Conservation (phyloP, 2,329 filamentous ascomycete genomes). For the Phyllachora maydis region DNA sequence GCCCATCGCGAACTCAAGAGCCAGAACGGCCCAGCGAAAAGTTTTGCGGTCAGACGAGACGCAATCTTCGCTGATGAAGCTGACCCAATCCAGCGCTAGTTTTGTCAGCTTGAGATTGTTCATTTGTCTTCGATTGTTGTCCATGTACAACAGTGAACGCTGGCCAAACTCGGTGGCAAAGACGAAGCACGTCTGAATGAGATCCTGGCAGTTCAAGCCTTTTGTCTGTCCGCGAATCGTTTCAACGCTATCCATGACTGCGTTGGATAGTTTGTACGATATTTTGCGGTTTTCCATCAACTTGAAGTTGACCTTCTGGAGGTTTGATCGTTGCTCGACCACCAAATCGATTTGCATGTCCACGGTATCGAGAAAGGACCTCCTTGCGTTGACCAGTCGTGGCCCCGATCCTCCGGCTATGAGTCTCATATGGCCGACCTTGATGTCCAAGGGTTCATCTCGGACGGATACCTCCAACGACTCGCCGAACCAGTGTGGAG, state of each 20-base stretch:
- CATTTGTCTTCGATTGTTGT: constrained; percentile 86
- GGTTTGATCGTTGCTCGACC: constrained; percentile 80
- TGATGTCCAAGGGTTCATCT: constrained; percentile 66
- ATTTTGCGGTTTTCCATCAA: constrained; percentile 90
- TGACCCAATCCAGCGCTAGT: constrained; percentile 88
- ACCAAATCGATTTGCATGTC: constrained; percentile 74
- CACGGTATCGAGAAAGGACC: constrained; percentile 55
- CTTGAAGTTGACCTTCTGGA: constrained; percentile 78
- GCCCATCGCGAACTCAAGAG: constrained; percentile 89
- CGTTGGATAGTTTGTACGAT: constrained; percentile 88
- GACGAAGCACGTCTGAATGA: constrained; percentile 94
- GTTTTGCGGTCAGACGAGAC: constrained; percentile 85
- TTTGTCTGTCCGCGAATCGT: constrained; percentile 73
- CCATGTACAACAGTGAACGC: constrained; percentile 84
- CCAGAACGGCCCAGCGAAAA: constrained; percentile 91
- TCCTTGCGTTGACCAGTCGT: constrained; percentile 58
- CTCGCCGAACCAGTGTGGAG: constrained; percentile 64
- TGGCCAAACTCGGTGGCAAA: constrained; percentile 99
- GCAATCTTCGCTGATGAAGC: constrained; percentile 95
- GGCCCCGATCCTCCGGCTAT: constrained; percentile 74
- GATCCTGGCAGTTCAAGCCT: constrained; percentile 74
- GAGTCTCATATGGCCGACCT: constrained; percentile 67
- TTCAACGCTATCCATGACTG: constrained; percentile 97
- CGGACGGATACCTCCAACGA: constrained; percentile 51
- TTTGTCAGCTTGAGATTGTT: constrained; percentile 92